Conservation (phyloP, 306 rosid genomes). For the Begonia fuchsioides region DNA sequence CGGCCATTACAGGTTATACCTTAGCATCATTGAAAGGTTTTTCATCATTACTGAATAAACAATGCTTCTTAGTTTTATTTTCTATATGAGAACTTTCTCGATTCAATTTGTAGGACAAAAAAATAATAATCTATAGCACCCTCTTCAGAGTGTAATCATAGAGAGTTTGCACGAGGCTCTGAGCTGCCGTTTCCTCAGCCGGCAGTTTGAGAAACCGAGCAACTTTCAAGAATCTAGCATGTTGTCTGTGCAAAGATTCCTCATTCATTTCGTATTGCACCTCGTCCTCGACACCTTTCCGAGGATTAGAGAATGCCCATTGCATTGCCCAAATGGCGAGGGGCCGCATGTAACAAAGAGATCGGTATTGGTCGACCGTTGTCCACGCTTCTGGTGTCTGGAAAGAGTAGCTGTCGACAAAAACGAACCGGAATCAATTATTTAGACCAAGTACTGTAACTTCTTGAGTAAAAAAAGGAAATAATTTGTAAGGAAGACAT, state of each 20-base stretch:
- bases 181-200: constrained; percentile 23
- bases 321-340: constrained; percentile 98
- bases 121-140: constrained; percentile 14
- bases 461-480: too few species aligned
- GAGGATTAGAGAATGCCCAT: constrained; percentile 61
- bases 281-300: constrained; percentile 12
- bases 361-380: constrained; percentile 43
- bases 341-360: constrained; percentile 85
- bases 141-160: constrained; percentile 66
- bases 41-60: too few species aligned
- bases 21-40: too few species aligned
- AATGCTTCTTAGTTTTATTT: too few species aligned
- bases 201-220: constrained; percentile 57
- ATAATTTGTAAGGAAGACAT: too few species aligned
- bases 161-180: constrained; percentile 43
- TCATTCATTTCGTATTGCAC: constrained; percentile 26
- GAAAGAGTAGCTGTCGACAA: constrained; percentile 67
- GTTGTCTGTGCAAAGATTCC: constrained; percentile 25
- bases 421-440: background rate
- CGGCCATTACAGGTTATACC: too few species aligned
- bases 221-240: constrained; percentile 53
- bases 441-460: too few species aligned
- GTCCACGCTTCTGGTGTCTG: constrained; percentile 96
- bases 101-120: too few species aligned
- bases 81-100: too few species aligned